Evolutionary conservation across 352 stramenopile genomes (phyloP).

Genomic region (Globisporangium acanthophoron): DNA sequence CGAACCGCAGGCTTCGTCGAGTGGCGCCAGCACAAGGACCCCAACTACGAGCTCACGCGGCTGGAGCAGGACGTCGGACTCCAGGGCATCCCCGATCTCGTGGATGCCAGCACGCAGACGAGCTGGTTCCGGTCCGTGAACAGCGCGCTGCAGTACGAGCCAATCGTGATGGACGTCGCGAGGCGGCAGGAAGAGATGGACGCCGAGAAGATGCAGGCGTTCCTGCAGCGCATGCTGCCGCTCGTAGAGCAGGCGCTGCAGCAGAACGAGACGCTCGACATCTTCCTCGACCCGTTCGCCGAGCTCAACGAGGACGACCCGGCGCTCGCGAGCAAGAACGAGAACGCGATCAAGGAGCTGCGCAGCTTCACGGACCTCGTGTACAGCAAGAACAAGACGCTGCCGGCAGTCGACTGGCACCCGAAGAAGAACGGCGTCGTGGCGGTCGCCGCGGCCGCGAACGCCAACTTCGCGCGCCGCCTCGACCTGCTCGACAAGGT

Average conservation of each 20-base stretch:
- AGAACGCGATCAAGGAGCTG: constrained; percentile 90
- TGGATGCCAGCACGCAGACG: constrained; percentile 67
- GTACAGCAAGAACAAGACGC: constrained; percentile 91
- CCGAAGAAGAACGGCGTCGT: constrained; percentile 85
- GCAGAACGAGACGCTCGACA: constrained; percentile 84
- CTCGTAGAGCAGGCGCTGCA: constrained; percentile 71
- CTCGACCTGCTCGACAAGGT: constrained; percentile 71
- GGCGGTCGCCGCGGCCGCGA: constrained; percentile 81
- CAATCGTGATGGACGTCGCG: constrained; percentile 43
- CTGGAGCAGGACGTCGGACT: constrained; percentile 75
- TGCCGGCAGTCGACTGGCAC: constrained; percentile 89
- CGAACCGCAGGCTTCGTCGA: constrained; percentile 63
- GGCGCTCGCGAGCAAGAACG: constrained; percentile 61
- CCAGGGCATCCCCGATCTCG: constrained; percentile 63
- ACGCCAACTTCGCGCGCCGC: constrained; percentile 81
- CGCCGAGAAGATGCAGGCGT: constrained; percentile 57
- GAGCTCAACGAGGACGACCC: constrained; percentile 67
- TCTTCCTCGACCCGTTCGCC: constrained; percentile 77
- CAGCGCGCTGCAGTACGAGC: constrained; percentile 75
- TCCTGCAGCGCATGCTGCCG: constrained; percentile 58
- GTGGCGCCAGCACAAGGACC: constrained; percentile 80
- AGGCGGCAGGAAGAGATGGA: constrained; percentile 55
- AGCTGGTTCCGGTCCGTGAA: constrained; percentile 84
- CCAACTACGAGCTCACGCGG: constrained; percentile 73
- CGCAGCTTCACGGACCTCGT: constrained; percentile 92